Percentiles rank a stretch among this genome's conserved stretches.
Conservation (phyloP, 805 yeast species). For the Candida andamanensis region DNA sequence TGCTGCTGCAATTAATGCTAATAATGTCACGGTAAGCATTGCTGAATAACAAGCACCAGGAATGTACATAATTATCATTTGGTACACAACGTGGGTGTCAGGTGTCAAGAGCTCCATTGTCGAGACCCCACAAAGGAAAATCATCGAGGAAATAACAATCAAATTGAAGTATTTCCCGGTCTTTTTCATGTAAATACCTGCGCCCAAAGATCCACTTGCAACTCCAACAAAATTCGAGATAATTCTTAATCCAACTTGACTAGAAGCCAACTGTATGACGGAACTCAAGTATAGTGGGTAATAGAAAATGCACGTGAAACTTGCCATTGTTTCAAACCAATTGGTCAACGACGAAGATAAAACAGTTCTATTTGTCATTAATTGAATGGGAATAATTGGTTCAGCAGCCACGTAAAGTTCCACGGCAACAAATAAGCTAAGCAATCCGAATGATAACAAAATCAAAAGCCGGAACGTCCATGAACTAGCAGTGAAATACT, state of each 20-base stretch:
- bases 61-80: conserved; percentile 35
- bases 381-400: conserved; percentile 63
- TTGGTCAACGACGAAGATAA: conserved; percentile 61
- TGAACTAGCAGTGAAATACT: conserved; percentile 45
- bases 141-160: conserved; percentile 36
- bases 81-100: conserved; percentile 14
- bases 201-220: conserved; percentile 30
- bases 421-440: conserved; percentile 40
- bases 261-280: conserved; percentile 47
- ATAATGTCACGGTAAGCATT: conserved; percentile 62
- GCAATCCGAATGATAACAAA: conserved; percentile 20
- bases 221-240: conserved; percentile 68
- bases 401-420: conserved; percentile 51
- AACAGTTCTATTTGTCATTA: conserved; percentile 56
- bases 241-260: conserved; percentile 53
- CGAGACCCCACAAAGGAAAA: conserved; percentile 35
- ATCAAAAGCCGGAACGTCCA: conserved; percentile 31
- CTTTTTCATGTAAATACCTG: conserved; percentile 11
- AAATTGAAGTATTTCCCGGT: conserved; percentile 62
- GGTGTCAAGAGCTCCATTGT: conserved; percentile 24
- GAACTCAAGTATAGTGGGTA: conserved; percentile 64
- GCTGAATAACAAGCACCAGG: conserved; percentile 66
- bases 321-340: conserved; percentile 67
- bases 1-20: conserved; percentile 75
- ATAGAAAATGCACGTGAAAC: conserved; percentile 59